Base-by-base conservation (phyloP, 176 grass and related monocot genomes). In the Raddia distichophylla region DNA sequence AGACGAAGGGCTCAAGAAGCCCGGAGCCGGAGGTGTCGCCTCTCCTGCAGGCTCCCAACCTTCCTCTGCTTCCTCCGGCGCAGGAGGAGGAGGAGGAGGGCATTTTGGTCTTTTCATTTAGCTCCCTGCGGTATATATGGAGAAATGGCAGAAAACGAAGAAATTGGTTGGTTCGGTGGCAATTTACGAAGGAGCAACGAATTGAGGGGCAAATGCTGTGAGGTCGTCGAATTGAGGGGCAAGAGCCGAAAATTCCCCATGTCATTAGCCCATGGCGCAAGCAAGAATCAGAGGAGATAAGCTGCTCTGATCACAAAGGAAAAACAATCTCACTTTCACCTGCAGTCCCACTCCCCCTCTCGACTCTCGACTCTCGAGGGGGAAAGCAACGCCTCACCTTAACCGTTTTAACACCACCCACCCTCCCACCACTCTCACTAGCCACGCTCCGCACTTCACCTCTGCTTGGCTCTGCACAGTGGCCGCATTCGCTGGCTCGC, bases 371-470 rank as follows among this genome's bases (percentile, higher is more conserved):
- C 0, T 27, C 27, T 27, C 27, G 27, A 56, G 15, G 37, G 44
- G 10, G 79, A 82, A 82, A 87, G 85, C 54, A 69, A 35, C 78
- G 15, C 19, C 69, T 54, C 60, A 52, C 54, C 78, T 73, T 55
- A 69, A 27, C 27, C 27, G 37, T 40, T 40, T 5, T 40, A 40
- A 40, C 37, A 40, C 37, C 37, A 40, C 37, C 37, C 37, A 40
- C 4, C 37, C 37, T 0, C 27, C 27, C 27, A 27, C 27, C 27
- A 40, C 3, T 40, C 37, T 40, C 37, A 40, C 37, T 40, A 40
- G 37, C 37, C 27, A 27, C 27, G 27, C 27, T 27, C 27, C 27
- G 27, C 27, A 27, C 27, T 55, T 64, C 64, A 53, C 14, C 15
- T 53, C 8, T 55, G 77, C 64, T 80, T 19, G 32, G 34, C 63